A percentile compares a stretch with the other conserved stretches of the same genome.
Conservation (phyloP, 2,329 filamentous ascomycete genomes). For the Phoma sp. region DNA sequence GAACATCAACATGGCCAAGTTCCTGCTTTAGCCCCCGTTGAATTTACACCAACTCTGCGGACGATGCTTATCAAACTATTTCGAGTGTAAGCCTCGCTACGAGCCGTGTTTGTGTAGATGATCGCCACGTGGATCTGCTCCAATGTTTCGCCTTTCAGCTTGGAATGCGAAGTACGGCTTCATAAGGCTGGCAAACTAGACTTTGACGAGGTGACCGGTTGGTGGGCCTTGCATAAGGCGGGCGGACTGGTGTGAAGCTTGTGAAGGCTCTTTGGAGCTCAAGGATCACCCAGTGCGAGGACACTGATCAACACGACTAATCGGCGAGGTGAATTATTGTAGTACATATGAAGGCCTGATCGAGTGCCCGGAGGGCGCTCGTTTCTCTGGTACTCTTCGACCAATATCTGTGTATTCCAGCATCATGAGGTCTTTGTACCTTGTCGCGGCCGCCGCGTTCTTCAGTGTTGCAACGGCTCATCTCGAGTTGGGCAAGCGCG, state of each 20-base stretch:
- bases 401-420: background rate
- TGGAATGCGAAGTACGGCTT: conserved; percentile 6
- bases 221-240: background rate
- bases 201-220: conserved; percentile 1
- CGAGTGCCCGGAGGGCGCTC: no score
- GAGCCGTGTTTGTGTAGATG: conserved; percentile 1
- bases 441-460: background rate
- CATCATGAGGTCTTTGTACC: background rate
- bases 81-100: background rate
- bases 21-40: background rate
- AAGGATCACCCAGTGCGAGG: background rate
- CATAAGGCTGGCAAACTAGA: background rate
- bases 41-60: background rate
- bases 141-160: conserved; percentile 6
- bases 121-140: conserved; percentile 3
- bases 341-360: background rate
- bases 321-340: background rate
- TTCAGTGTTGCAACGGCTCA: background rate
- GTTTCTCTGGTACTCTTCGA: no score
- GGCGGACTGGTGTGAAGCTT: background rate
- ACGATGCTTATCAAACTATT: background rate
- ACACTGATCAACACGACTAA: background rate
- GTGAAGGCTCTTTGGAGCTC: background rate
- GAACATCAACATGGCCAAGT: background rate
- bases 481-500: background rate